These are phyloP conservation scores for Boletus speciosus DNA, from an alignment of 768 basidiomycete species.

Conservation along the genomic window DNA sequence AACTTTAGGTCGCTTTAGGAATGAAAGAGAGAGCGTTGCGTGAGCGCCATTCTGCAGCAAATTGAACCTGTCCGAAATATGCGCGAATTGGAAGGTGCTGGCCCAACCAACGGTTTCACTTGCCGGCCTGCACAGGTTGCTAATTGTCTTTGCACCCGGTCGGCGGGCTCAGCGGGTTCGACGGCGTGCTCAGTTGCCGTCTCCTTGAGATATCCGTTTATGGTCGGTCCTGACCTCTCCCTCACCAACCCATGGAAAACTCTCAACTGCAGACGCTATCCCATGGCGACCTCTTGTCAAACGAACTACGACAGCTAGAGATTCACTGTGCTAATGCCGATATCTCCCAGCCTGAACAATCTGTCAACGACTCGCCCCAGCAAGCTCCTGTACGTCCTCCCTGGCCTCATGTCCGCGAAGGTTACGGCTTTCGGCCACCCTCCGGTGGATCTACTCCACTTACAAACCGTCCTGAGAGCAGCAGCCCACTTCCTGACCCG, in stretches of 20 bases:
- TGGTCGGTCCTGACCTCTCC: background rate
- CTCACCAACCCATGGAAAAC: background rate
- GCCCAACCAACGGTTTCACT: background rate
- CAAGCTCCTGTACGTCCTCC: constrained; percentile 16
- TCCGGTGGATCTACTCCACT: constrained; percentile 69
- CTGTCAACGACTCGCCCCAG: constrained; percentile 12
- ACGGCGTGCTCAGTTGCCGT: background rate
- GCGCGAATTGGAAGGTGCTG: constrained; percentile 17
- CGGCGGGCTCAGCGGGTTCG: background rate
- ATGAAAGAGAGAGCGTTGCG: constrained; percentile 23
- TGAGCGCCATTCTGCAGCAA: constrained; percentile 3
- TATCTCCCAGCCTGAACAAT: constrained; percentile 3
- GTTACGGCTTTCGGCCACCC: constrained; percentile 74
- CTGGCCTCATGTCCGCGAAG: constrained; percentile 54
- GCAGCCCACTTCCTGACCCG: constrained; percentile 42
- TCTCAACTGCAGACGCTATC: constrained; percentile 21
- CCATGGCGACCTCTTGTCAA: constrained; percentile 41
- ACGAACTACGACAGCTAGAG: constrained; percentile 48
- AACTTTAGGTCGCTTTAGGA: constrained; percentile 34
- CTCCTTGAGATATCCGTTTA: constrained; percentile 27
- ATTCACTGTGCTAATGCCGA: constrained; percentile 20
- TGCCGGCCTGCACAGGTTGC: constrained; percentile 13
- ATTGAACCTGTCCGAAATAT: constrained; percentile 2
- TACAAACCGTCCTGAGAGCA: constrained; percentile 24
- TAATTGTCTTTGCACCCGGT: constrained; percentile 8